Conservation (phyloP, 352 stramenopile genomes). For the Phytophthora meadii region DNA sequence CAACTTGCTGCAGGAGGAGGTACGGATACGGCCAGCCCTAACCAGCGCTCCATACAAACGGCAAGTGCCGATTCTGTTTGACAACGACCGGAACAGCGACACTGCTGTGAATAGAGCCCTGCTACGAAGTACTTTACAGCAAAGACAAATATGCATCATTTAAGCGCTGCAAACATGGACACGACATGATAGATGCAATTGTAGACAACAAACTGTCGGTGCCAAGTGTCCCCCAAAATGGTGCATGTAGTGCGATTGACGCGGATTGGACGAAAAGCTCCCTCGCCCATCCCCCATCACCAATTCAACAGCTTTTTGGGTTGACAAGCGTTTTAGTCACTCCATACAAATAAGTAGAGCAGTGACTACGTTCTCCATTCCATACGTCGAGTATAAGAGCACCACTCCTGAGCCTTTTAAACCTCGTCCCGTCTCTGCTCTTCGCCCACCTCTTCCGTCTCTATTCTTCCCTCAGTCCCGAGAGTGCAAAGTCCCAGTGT, state of each 20-base stretch:
- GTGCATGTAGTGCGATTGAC: not conserved
- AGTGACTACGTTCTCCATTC: not conserved
- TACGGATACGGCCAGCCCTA: constrained; percentile 28
- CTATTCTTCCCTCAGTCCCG: constrained; percentile 16
- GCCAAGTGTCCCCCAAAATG: too few species aligned
- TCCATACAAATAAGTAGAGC: too few species aligned
- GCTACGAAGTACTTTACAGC: not conserved
- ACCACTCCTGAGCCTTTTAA: not conserved
- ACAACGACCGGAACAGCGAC: constrained; percentile 3
- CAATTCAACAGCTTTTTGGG: not conserved
- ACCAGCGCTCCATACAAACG: constrained; percentile 24
- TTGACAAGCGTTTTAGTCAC: too few species aligned
- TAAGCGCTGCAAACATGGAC: not conserved
- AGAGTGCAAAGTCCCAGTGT: constrained; percentile 13
- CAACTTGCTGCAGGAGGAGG: constrained; percentile 9
- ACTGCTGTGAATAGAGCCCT: not conserved
- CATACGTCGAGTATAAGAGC: constrained; percentile 5
- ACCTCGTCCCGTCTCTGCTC: constrained; percentile 13
- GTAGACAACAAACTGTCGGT: not conserved
- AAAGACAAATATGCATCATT: not conserved
- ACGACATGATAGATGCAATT: not conserved
- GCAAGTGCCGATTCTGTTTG: constrained; percentile 5
- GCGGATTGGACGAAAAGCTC: constrained; percentile 3
- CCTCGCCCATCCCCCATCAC: not conserved
- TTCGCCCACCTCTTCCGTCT: constrained; percentile 23